Evolutionary conservation across 2,329 filamentous ascomycete species (phyloP).

Genomic region (Aspergillus niger): DNA sequence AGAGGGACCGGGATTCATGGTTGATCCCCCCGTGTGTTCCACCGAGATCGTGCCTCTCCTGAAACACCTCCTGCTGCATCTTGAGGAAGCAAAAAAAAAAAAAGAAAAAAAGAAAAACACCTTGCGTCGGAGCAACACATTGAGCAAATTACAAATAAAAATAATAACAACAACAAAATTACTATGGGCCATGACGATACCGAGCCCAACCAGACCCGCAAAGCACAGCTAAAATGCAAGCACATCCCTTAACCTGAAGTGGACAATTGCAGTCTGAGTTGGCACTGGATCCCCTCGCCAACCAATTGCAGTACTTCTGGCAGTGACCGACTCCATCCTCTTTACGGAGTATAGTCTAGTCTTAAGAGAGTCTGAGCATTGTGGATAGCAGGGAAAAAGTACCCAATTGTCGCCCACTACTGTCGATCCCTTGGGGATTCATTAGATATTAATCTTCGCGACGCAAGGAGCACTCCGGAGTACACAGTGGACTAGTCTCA

Average conservation of each 20-base stretch:
- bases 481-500: no score
- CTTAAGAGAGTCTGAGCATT: not conserved
- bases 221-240: not conserved
- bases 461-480: not conserved
- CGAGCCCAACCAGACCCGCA: not conserved
- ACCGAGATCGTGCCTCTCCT: constrained; percentile 3
- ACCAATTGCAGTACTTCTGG: constrained; percentile 4
- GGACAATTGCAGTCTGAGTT: not conserved
- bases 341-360: not conserved
- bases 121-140: not conserved
- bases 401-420: not conserved
- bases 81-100: not conserved
- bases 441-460: not conserved
- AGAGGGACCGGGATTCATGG: not conserved
- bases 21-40: not conserved
- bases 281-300: constrained; percentile 7
- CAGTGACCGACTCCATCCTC: not conserved
- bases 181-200: not conserved
- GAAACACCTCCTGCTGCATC: not conserved
- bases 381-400: not conserved
- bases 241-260: not conserved
- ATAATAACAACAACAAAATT: no score
- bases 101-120: not conserved
- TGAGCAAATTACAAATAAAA: no score
- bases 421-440: not conserved